phyloP scores from a whole-genome alignment of 108 stramenopile genomes.

The Aurantiochytrium sp. region DNA sequence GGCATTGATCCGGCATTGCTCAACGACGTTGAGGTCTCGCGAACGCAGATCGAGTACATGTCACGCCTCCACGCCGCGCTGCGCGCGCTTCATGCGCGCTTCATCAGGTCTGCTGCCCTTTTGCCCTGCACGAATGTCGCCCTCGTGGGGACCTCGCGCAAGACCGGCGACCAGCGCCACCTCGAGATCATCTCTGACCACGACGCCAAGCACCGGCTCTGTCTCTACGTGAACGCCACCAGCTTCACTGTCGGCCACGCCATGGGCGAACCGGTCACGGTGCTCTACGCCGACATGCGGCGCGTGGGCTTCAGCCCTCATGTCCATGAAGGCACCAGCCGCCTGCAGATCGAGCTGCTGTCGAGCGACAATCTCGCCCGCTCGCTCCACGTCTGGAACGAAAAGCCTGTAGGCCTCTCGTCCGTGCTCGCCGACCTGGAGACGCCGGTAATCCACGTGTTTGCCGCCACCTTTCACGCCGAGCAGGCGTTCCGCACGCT shows the following conservation, averaged over 20 bases:
- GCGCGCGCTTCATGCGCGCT: background rate
- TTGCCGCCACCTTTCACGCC: background rate
- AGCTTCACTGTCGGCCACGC: background rate
- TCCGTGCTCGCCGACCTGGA: background rate
- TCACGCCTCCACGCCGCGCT: background rate
- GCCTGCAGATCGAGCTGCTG: background rate
- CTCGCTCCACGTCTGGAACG: background rate
- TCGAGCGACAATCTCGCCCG: background rate
- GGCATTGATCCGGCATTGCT: background rate
- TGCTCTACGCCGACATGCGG: background rate
- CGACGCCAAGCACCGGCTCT: background rate
- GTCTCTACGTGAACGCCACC: background rate
- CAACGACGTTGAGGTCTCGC: background rate
- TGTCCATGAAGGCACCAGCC: background rate
- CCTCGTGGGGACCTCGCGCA: background rate
- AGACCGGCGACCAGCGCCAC: background rate
- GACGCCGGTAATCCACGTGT: background rate
- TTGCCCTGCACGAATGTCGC: background rate
- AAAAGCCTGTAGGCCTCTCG: background rate
- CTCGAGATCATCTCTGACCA: background rate
- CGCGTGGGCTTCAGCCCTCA: background rate
- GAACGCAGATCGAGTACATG: background rate
- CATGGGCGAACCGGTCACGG: background rate
- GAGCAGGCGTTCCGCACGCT: background rate
- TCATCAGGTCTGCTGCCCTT: background rate